A percentile compares a stretch with the other conserved stretches of the same genome.
Conservation (phyloP, 768 basidiomycete genomes). For the Agrocybe praecox region DNA sequence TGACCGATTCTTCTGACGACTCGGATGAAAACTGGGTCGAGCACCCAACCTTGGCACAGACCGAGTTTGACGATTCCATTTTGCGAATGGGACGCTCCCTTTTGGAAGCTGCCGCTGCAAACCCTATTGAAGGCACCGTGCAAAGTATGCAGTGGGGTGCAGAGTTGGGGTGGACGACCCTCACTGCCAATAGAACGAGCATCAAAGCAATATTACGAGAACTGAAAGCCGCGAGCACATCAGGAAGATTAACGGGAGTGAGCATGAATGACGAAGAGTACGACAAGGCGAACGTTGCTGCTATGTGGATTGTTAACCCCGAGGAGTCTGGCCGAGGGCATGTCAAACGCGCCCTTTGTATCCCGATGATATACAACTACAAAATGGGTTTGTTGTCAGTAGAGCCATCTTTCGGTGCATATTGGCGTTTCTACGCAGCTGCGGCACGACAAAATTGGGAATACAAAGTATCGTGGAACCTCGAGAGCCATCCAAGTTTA, state of each 20-base stretch:
- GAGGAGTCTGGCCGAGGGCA: constrained; percentile 71
- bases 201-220: constrained; percentile 75
- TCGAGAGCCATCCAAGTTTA: too few relatives aligned
- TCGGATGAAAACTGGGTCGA: constrained; percentile 50
- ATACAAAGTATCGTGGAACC: too few relatives aligned
- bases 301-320: constrained; percentile 81
- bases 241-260: constrained; percentile 31
- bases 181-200: constrained; percentile 84
- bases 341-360: constrained; percentile 14
- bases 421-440: too few relatives aligned
- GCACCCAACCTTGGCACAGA: constrained; percentile 46
- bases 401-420: too few relatives aligned
- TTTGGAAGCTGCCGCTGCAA: constrained; percentile 60
- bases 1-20: constrained; percentile 60
- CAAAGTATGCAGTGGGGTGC: constrained; percentile 74
- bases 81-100: constrained; percentile 72
- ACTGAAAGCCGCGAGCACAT: constrained; percentile 46
- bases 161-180: constrained; percentile 74
- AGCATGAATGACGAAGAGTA: constrained; percentile 14
- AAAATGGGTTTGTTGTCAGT: too few relatives aligned
- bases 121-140: constrained; percentile 63
- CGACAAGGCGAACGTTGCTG: constrained; percentile 28
- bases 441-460: too few relatives aligned
- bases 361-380: not conserved
- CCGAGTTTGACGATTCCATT: constrained; percentile 71